Evolutionary conservation across 108 stramenopile genomes (phyloP).

Genomic region (Skeletonema costatum): DNA sequence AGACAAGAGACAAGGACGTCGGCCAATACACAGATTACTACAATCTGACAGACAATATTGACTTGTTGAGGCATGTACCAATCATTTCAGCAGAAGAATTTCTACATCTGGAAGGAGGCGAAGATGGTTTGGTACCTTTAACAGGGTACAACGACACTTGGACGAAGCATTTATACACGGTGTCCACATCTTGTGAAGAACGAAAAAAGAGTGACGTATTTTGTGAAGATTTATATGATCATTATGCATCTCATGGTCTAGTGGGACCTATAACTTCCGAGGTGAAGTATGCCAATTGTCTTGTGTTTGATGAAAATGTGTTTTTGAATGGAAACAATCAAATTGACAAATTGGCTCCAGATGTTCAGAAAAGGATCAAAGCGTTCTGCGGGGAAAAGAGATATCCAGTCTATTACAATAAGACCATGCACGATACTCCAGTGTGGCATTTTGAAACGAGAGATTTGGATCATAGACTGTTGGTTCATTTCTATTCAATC

Average conservation of each 20-base stretch:
- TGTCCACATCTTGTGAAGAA: conserved; percentile 26
- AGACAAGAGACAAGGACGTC: conserved; percentile 41
- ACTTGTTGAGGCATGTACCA: conserved; percentile 53
- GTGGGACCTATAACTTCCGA: conserved; percentile 19
- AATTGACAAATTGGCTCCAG: conserved; percentile 42
- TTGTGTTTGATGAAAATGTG: conserved; percentile 64
- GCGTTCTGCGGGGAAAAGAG: conserved; percentile 64
- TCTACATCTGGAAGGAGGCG: conserved; percentile 48
- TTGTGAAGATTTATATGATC: conserved; percentile 46
- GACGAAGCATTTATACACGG: conserved; percentile 11
- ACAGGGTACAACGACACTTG: conserved; percentile 24
- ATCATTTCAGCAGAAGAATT: conserved; percentile 67
- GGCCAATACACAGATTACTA: conserved; percentile 45
- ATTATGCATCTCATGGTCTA: conserved; percentile 27
- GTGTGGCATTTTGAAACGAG: conserved; percentile 54
- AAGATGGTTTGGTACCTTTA: conserved; percentile 33
- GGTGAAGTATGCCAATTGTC: conserved; percentile 41
- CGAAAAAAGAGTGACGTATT: conserved; percentile 36
- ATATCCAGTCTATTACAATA: conserved; percentile 50
- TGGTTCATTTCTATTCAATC: conserved; percentile 82
- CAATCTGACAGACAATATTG: conserved; percentile 40
- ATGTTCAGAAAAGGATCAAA: conserved; percentile 47
- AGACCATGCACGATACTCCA: conserved; percentile 43
- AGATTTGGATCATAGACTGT: conserved; percentile 33
- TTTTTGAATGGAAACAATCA: conserved; percentile 30